Conservation (phyloP, 805 yeast genomes). For the Cyberlindnera saturnus region DNA sequence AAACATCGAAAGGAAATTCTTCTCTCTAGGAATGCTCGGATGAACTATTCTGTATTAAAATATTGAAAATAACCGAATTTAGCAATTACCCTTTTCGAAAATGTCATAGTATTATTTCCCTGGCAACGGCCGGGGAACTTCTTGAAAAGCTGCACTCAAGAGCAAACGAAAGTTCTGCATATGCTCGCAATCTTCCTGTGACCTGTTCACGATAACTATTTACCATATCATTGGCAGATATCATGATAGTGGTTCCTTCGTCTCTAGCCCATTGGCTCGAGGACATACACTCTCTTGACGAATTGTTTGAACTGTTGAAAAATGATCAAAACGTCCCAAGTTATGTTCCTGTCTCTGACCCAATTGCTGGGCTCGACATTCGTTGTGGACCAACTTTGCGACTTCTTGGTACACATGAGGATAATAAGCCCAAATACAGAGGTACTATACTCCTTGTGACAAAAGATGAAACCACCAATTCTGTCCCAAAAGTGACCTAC, state of each 20-base stretch:
- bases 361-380: conserved; percentile 31
- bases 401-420: conserved; percentile 56
- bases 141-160: too few species aligned
- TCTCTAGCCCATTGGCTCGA: conserved; percentile 6
- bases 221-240: background rate
- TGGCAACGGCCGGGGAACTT: too few species aligned
- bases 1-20: background rate
- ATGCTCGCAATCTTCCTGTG: too few species aligned
- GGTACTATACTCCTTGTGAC: conserved; percentile 66
- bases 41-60: too few species aligned
- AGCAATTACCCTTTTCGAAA: too few species aligned
- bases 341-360: conserved; percentile 6
- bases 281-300: conserved; percentile 8
- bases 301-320: conserved; percentile 6
- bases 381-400: conserved; percentile 77
- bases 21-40: too few species aligned
- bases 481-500: conserved; percentile 27
- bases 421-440: conserved; percentile 45
- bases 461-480: conserved; percentile 26
- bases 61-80: too few species aligned
- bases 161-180: too few species aligned
- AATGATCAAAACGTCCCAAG: conserved; percentile 9
- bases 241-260: background rate
- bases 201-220: background rate
- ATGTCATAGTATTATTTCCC: too few species aligned